Evolutionary conservation across 2,329 filamentous ascomycete species (phyloP).

Genomic region (Beauveria sp.): DNA sequence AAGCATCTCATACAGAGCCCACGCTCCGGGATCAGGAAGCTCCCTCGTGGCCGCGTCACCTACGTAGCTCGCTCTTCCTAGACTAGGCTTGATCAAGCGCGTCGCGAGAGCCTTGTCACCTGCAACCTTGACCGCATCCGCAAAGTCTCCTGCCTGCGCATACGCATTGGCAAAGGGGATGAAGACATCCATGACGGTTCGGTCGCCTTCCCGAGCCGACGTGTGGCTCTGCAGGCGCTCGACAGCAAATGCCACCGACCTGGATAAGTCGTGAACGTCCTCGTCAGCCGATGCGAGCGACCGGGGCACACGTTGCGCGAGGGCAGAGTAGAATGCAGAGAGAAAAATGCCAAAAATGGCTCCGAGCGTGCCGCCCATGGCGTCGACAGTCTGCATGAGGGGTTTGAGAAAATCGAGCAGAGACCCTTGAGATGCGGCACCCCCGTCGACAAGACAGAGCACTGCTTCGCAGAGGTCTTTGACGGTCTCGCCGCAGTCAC

Average conservation of each 20-base stretch:
- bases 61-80: constrained; percentile 63
- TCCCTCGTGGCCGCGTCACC: constrained; percentile 40
- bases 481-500: constrained; percentile 57
- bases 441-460: constrained; percentile 36
- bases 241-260: constrained; percentile 34
- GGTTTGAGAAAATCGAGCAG: constrained; percentile 38
- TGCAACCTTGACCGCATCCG: constrained; percentile 52
- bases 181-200: constrained; percentile 50
- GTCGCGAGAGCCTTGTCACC: constrained; percentile 53
- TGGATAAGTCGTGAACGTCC: constrained; percentile 26
- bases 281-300: constrained; percentile 20
- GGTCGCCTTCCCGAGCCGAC: constrained; percentile 45
- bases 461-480: constrained; percentile 43
- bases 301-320: constrained; percentile 28
- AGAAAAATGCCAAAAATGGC: constrained; percentile 49
- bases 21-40: constrained; percentile 63
- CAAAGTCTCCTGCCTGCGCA: constrained; percentile 42
- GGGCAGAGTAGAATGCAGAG: constrained; percentile 36
- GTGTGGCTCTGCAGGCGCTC: constrained; percentile 42
- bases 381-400: constrained; percentile 46
- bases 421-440: constrained; percentile 35
- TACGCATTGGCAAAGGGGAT: constrained; percentile 45
- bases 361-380: constrained; percentile 46
- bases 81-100: constrained; percentile 32
- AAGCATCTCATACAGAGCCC: constrained; percentile 28